phyloP scores from a whole-genome alignment of 495 filamentous ascomycete species.

The Acidomyces sp. region DNA sequence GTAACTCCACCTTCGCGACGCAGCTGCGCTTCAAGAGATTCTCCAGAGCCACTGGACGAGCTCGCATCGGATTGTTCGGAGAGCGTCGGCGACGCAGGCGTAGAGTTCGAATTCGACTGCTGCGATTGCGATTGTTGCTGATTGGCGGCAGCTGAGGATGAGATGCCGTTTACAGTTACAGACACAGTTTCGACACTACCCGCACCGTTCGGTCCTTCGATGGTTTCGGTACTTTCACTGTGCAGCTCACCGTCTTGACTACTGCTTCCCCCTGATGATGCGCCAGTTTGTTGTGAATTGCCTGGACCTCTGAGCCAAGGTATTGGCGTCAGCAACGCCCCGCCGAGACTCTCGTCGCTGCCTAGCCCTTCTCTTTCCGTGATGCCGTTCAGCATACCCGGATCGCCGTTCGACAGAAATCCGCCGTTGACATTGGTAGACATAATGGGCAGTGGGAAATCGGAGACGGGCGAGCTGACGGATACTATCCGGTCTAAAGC shows the following conservation, averaged over 20 bases:
- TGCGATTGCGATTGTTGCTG: constrained; percentile 10
- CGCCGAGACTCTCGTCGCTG: constrained; percentile 78
- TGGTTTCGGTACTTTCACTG: constrained; percentile 54
- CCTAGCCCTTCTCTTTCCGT: constrained; percentile 37
- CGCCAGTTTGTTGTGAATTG: constrained; percentile 16
- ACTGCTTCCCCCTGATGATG: too few relatives aligned
- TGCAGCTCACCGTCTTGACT: constrained; percentile 37
- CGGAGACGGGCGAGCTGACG: constrained; percentile 67
- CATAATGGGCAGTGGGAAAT: constrained; percentile 65
- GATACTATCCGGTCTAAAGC: constrained; percentile 85
- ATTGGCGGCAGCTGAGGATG: constrained; percentile 5
- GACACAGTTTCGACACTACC: constrained; percentile 61
- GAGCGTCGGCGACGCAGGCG: constrained; percentile 15
- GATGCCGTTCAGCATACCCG: constrained; percentile 24
- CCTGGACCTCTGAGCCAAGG: constrained; percentile 54
- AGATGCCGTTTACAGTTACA: constrained; percentile 50
- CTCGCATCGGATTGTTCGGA: constrained; percentile 20
- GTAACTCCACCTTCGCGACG: constrained; percentile 44
- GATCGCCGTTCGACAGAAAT: constrained; percentile 29
- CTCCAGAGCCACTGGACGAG: constrained; percentile 7
- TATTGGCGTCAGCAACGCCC: constrained; percentile 85
- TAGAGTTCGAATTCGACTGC: too few relatives aligned
- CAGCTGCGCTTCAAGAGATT: constrained; percentile 19
- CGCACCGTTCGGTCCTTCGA: constrained; percentile 57
- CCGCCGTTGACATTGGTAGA: constrained; percentile 28